Evolutionary conservation across 805 yeast species (phyloP).

Genomic region (Scheffersomyces spartinae): DNA sequence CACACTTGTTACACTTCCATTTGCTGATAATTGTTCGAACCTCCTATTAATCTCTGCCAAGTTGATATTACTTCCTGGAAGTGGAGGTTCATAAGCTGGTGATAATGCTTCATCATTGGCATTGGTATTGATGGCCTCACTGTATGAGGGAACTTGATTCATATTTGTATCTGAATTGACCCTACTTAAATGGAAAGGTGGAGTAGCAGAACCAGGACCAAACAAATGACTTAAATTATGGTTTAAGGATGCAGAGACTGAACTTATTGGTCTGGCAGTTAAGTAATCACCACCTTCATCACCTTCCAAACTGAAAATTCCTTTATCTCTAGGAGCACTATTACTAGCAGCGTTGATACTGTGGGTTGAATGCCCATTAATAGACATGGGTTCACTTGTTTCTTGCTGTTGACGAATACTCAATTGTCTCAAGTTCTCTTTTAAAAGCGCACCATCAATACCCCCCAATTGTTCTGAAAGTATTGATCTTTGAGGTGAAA

Average conservation of each 20-base stretch:
- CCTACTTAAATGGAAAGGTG: slow-evolving; percentile 49
- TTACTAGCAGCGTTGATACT: slow-evolving; percentile 6
- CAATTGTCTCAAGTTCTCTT: slow-evolving; percentile 29
- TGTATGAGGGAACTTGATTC: slow-evolving; percentile 85
- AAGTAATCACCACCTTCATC: slow-evolving; percentile 23
- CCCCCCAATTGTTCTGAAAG: no score
- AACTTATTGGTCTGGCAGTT: slow-evolving; percentile 7
- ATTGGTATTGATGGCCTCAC: slow-evolving; percentile 57
- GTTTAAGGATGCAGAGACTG: no score
- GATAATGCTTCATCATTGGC: slow-evolving; percentile 42
- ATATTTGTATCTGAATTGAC: slow-evolving; percentile 40
- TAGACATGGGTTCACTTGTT: no score
- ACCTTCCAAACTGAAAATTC: slow-evolving; percentile 15
- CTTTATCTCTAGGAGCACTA: slow-evolving; percentile 9
- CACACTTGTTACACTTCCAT: no score
- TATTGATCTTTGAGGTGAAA: no score
- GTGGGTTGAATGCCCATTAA: no score
- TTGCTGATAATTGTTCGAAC: slow-evolving; percentile 20
- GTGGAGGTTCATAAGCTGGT: slow-evolving; percentile 57
- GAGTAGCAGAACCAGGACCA: slow-evolving; percentile 36
- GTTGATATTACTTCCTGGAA: slow-evolving; percentile 28
- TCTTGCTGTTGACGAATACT: slow-evolving; percentile 27
- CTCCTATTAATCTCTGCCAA: slow-evolving; percentile 17
- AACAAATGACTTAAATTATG: no score
- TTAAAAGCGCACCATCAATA: no score